Conservation (phyloP, 1,284 basidiomycete species). For the Apiotrichum sp. region DNA sequence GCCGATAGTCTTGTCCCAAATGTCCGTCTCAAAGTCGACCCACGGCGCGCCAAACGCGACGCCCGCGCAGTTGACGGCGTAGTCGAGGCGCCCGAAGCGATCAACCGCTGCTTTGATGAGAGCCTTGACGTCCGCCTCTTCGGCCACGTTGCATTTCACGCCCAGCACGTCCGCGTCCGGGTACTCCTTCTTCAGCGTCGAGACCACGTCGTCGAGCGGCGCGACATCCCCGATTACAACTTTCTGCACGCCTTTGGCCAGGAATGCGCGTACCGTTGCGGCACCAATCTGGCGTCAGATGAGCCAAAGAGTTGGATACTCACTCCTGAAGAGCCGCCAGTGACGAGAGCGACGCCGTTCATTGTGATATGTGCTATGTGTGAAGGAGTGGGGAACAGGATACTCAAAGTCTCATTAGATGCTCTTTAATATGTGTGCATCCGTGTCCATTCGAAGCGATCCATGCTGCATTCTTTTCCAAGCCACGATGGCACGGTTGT, state of each 20-base stretch:
- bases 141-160: conserved; percentile 12
- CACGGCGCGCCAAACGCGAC: conserved; percentile 16
- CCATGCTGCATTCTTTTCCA: no score
- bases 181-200: background rate
- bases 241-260: conserved; percentile 6
- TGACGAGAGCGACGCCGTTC: conserved; percentile 22
- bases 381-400: background rate
- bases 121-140: conserved; percentile 10
- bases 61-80: conserved; percentile 35
- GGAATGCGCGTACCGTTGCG: conserved; percentile 8
- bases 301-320: background rate
- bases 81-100: conserved; percentile 32
- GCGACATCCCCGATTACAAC: conserved; percentile 3
- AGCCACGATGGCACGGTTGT: no score
- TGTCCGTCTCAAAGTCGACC: conserved; percentile 9
- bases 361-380: conserved; percentile 1
- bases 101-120: conserved; percentile 3
- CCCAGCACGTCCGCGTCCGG: conserved; percentile 1
- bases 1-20: conserved; percentile 26
- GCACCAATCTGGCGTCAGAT: conserved; percentile 10
- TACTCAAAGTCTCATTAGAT: no score
- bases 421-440: no score
- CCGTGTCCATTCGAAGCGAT: no score
- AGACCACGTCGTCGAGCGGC: background rate
- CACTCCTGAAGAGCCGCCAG: conserved; percentile 21